A percentile compares a stretch with the other conserved stretches of the same genome.
Conservation (phyloP, 2,329 filamentous ascomycete genomes). For the Penicillium olsonii region DNA sequence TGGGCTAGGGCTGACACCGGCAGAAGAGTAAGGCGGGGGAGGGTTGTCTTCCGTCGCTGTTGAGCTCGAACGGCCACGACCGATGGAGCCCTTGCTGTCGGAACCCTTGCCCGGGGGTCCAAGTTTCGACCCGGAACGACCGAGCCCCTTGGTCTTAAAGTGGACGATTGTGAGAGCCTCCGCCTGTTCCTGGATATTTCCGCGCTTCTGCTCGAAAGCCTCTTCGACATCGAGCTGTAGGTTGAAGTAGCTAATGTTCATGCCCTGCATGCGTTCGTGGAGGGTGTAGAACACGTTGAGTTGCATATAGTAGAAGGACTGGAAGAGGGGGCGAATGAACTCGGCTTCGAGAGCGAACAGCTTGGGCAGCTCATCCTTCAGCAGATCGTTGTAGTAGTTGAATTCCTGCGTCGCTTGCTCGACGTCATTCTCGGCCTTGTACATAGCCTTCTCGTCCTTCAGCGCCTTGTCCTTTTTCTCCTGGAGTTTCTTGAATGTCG, state of each 20-base stretch:
- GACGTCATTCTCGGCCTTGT: slow-evolving; percentile 89
- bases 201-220: slow-evolving; percentile 84
- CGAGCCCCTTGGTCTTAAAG: slow-evolving; percentile 82
- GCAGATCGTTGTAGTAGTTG: slow-evolving; percentile 95
- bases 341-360: slow-evolving; percentile 86
- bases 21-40: slow-evolving; percentile 69
- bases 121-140: slow-evolving; percentile 36
- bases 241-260: slow-evolving; percentile 98
- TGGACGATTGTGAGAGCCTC: slow-evolving; percentile 83
- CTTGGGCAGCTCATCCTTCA: slow-evolving; percentile 93
- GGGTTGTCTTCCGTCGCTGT: slow-evolving; percentile 56
- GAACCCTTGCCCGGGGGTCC: slow-evolving; percentile 32
- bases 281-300: slow-evolving; percentile 98
- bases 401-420: slow-evolving; percentile 93
- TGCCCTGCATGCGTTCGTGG: slow-evolving; percentile 95
- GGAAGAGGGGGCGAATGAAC: slow-evolving; percentile 96
- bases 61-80: slow-evolving; percentile 36
- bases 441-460: slow-evolving; percentile 97
- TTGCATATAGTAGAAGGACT: slow-evolving; percentile 99
- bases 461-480: slow-evolving; percentile 96
- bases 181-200: slow-evolving; percentile 82
- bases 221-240: slow-evolving; percentile 87
- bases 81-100: slow-evolving; percentile 38
- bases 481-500: slow-evolving; percentile 86
- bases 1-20: slow-evolving; percentile 38